Conservation (phyloP, 352 stramenopile species). For the Phytophthora constricta region DNA sequence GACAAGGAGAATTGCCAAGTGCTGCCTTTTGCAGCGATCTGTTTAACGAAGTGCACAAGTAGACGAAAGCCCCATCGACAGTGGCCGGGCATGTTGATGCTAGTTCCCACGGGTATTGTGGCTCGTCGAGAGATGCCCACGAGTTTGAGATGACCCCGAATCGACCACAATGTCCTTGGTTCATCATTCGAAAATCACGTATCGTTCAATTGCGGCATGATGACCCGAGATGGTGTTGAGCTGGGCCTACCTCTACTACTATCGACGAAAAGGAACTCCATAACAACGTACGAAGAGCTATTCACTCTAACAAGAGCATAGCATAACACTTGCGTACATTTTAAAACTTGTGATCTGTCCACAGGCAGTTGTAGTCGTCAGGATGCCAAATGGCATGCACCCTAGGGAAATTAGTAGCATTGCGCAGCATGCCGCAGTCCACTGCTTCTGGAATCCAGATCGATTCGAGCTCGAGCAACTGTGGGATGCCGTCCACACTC, state of each 20-base stretch:
- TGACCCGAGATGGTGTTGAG: background rate
- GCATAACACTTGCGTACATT: slow-evolving; percentile 7
- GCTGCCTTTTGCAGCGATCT: slow-evolving; percentile 1
- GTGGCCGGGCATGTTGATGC: too few relatives aligned
- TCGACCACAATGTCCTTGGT: background rate
- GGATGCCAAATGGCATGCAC: slow-evolving; percentile 66
- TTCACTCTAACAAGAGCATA: background rate
- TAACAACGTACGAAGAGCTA: background rate
- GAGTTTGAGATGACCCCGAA: background rate
- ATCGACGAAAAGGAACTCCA: background rate
- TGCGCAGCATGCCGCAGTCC: slow-evolving; percentile 51
- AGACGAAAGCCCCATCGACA: too few relatives aligned
- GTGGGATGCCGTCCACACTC: slow-evolving; percentile 39
- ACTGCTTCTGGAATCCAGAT: slow-evolving; percentile 58
- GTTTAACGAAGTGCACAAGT: too few relatives aligned
- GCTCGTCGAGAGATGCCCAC: background rate
- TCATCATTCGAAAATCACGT: background rate
- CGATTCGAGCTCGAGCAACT: slow-evolving; percentile 45
- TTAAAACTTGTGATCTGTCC: slow-evolving; percentile 60
- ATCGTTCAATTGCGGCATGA: background rate
- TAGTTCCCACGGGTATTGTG: background rate
- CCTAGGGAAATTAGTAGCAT: slow-evolving; percentile 46
- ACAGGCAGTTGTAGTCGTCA: slow-evolving; percentile 72
- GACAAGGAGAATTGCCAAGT: slow-evolving; percentile 26
- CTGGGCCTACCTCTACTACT: background rate